phyloP scores from a whole-genome alignment of 208 protist genomes.

The Crithidia acanthocephali region DNA sequence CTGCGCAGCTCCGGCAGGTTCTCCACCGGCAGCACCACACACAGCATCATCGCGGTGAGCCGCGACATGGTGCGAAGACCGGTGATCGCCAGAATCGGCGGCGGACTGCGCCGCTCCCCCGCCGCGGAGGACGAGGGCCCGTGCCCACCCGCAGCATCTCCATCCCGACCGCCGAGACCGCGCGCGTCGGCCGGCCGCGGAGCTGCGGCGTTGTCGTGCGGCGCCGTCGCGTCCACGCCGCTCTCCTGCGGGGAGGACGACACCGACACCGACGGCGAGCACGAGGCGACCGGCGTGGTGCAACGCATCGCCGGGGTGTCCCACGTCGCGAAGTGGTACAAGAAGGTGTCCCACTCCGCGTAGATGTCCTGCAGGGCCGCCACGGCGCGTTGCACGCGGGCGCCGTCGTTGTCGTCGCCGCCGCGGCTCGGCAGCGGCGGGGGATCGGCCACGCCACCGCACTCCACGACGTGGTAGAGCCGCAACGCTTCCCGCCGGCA shows the following conservation, averaged over 20 bases:
- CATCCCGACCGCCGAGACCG: background rate
- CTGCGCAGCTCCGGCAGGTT: constrained; percentile 22
- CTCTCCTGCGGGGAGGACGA: background rate
- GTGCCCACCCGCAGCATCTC: too few species aligned
- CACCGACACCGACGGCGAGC: constrained; percentile 8
- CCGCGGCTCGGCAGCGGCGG: background rate
- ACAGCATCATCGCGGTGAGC: constrained; percentile 25
- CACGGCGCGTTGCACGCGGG: constrained; percentile 20
- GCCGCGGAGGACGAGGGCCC: background rate
- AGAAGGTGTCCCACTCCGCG: constrained; percentile 21
- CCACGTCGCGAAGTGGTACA: constrained; percentile 20
- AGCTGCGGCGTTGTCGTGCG: too few species aligned
- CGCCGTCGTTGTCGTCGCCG: constrained; percentile 3
- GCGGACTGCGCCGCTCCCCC: constrained; percentile 4
- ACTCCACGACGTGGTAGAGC: constrained; percentile 52
- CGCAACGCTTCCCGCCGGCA: constrained; percentile 43
- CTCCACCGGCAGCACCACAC: constrained; percentile 23
- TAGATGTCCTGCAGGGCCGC: constrained; percentile 21
- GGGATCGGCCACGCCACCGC: constrained; percentile 3
- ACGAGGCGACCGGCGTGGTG: constrained; percentile 9
- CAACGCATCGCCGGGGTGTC: constrained; percentile 23
- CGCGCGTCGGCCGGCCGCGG: too few species aligned
- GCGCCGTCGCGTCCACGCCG: background rate
- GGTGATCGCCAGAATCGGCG: constrained; percentile 27
- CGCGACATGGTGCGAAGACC: constrained; percentile 22